These are phyloP conservation scores for Cardamine occulta DNA, from an alignment of 345 rosid species.

Conservation along the genomic window DNA sequence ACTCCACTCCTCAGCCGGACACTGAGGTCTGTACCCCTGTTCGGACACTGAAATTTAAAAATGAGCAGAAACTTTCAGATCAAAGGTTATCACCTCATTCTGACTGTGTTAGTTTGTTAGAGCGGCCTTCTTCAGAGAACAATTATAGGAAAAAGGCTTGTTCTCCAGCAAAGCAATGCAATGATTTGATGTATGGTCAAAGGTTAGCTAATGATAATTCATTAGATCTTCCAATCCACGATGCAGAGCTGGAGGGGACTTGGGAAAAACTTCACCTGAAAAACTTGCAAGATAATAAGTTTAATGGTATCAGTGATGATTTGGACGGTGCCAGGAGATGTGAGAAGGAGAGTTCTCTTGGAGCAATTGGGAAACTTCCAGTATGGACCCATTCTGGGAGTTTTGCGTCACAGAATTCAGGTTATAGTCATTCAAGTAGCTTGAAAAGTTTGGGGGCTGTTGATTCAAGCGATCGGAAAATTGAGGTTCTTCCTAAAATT, in stretches of 20 bases:
- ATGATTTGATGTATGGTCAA: slow-evolving; percentile 33
- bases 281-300: slow-evolving; percentile 58
- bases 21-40: slow-evolving; percentile 28
- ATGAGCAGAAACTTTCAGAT: slow-evolving; percentile 38
- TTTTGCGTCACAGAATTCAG: slow-evolving; percentile 79
- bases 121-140: slow-evolving; percentile 37
- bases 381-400: slow-evolving; percentile 81
- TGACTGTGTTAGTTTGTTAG: slow-evolving; percentile 37
- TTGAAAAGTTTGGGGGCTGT: slow-evolving; percentile 74
- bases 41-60: slow-evolving; percentile 29
- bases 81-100: slow-evolving; percentile 40
- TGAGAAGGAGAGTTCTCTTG: slow-evolving; percentile 59
- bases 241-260: slow-evolving; percentile 36
- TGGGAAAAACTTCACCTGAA: slow-evolving; percentile 46
- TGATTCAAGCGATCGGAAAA: slow-evolving; percentile 67
- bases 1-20: slow-evolving; percentile 38
- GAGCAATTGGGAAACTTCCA: slow-evolving; percentile 63
- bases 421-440: slow-evolving; percentile 87
- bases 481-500: slow-evolving; percentile 52
- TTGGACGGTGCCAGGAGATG: slow-evolving; percentile 52
- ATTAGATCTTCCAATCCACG: slow-evolving; percentile 32
- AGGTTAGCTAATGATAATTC: slow-evolving; percentile 37
- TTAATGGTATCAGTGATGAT: slow-evolving; percentile 52
- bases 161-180: slow-evolving; percentile 44
- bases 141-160: slow-evolving; percentile 29